Base-by-base conservation (phyloP, 169 alveolate genomes). In the Besnoitia besnoiti region DNA sequence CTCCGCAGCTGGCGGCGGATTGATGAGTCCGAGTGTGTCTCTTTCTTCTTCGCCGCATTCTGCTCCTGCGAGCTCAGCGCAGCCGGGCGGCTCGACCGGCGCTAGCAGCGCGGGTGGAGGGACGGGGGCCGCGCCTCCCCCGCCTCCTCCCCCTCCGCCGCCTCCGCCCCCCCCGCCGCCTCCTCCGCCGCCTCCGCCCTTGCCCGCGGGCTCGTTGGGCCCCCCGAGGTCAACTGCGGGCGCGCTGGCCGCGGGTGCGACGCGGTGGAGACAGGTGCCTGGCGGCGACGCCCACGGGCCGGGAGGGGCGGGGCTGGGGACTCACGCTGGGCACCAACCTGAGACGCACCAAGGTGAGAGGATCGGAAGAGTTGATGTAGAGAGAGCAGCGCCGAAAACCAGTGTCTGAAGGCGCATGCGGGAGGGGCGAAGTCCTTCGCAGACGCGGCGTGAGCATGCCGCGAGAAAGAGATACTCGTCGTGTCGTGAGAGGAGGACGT, bases 131-230 rank as follows among this genome's bases (percentile, higher is more conserved):
- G 10, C 80, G 80, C 44, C 44, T 30, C 80, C 80, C 8, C 77
- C 77, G 2, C 80, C 80, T n/a, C 80, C 80, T 67, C 80, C 80
- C 10, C 80, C 80, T 2, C 44, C 80, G 4, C 80, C 80, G 80
- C 80, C 44, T 16, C 39, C 80, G 4, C 80, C 80, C 42, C 80
- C 44, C 44, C 39, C 80, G 3, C 47, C 47, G 46, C 47, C 44
- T 10, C 47, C 44, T 1, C 80, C 80, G 80, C 47, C 44, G 8
- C 47, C 80, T 14, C 80, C 80, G 44, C 47, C 80, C 7, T 67
- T 67, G 39, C 47, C 80, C 44, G 80, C 80, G 21, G 46, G 46
- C 21, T 2, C 80, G 19, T 7, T 35, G 39, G 44, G 46, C 44
- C 14, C 44, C 44, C 12, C 44, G 14, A 10, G 10, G 62, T 19